Evolutionary conservation across 108 stramenopile species (phyloP), one percentile per base, ranked within the genome.

Genomic region (Nitzschia putrida): DNA sequence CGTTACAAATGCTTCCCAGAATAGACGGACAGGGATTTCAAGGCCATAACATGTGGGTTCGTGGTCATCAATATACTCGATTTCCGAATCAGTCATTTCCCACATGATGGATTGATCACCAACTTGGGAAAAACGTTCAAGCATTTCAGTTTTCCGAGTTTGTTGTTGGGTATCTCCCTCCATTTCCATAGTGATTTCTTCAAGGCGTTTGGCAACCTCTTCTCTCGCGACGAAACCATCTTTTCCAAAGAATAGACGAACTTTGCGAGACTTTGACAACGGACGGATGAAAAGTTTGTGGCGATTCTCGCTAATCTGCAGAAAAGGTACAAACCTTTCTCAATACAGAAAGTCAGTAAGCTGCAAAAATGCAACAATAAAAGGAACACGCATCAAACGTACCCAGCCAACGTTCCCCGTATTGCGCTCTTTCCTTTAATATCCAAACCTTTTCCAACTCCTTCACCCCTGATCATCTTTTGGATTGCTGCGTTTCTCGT

Each of bases 371-470:
- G 29, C 29, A 34, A 34, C 29, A 34, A 4, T 4, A 34, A 34
- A 34, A 34, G 29, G 29, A 49, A 16, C 2, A 2, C 47, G 47
- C 18, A 49, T 83, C 79, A 39, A n/a, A 89, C 83, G 43, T 73
- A 85, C 18, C 72, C 85, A 20, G 73, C 73, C 49, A 87, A 61
- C 21, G 59, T 73, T 13, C 88, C 88, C 20, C 57, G 39, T 29
- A 81, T 83, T 38, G 88, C 87, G 18, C 67, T 70, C 58, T 88
- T 88, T 21, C 87, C 87, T 57, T 88, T 88, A 37, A 88, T 84
- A 44, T 89, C 85, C 26, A 89, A 64, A 21, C 88, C 85, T 60
- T 89, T 89, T 20, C 88, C 87, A 18, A 80, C 79, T 1, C 71
- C 87, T 34, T 74, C 64, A 6, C 88, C 85, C 20, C 71, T 22